Evolutionary conservation across 202 grass and related monocot species (phyloP).

Genomic region (Schoenoplectus triqueter): DNA sequence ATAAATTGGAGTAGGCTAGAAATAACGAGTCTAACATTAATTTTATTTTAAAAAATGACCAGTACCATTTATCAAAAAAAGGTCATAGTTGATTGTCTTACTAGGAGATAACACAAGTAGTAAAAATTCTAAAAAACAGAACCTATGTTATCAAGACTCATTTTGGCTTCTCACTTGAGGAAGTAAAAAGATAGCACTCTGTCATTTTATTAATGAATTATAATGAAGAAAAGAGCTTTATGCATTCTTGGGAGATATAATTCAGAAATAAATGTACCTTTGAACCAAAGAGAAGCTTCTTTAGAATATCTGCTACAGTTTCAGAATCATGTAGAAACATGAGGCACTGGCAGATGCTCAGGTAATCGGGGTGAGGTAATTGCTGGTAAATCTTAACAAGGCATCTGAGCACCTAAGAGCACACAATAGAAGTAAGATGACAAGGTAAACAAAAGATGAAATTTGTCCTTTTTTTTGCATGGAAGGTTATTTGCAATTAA

Average conservation of each 20-base stretch:
- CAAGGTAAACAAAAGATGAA: slow-evolving; percentile 10
- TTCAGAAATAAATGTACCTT: slow-evolving; percentile 57
- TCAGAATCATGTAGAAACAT: slow-evolving; percentile 93
- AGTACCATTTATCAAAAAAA: neutral
- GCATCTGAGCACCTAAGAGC: slow-evolving; percentile 72
- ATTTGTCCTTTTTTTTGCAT: neutral
- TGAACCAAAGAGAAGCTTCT: slow-evolving; percentile 85
- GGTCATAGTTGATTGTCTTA: no score
- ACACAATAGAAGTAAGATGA: slow-evolving; percentile 35
- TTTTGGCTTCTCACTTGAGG: neutral
- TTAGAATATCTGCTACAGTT: slow-evolving; percentile 83
- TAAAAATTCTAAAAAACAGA: neutral
- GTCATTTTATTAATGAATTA: neutral
- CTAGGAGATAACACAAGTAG: neutral
- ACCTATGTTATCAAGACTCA: neutral
- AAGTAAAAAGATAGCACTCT: slow-evolving; percentile 11
- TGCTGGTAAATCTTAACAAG: slow-evolving; percentile 96
- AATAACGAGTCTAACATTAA: neutral
- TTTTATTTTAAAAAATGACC: neutral
- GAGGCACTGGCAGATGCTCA: slow-evolving; percentile 94
- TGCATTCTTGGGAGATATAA: slow-evolving; percentile 16
- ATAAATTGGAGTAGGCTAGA: no score
- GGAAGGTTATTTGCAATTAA: slow-evolving; percentile 11
- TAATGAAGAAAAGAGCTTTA: neutral
- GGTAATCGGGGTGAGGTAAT: slow-evolving; percentile 76